Percentiles rank a stretch among this genome's conserved stretches.
These are phyloP conservation scores for Astrothelium macrocarpum DNA, from an alignment of 495 filamentous ascomycete genomes.

Conservation along the genomic window DNA sequence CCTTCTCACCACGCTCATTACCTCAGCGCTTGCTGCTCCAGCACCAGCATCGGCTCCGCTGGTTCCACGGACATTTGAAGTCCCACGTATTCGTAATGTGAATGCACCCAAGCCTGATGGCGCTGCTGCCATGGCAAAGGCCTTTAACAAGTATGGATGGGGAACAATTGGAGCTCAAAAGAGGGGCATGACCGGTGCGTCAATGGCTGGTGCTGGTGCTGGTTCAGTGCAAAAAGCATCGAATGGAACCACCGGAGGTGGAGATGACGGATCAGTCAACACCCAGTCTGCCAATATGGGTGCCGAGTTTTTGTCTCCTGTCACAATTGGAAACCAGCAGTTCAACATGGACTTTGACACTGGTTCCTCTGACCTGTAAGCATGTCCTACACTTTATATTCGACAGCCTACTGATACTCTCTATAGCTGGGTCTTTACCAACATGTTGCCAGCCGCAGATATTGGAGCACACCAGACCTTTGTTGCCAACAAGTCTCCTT, in stretches of 20 bases:
- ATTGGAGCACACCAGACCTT: constrained; percentile 48
- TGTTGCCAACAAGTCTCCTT: constrained; percentile 51
- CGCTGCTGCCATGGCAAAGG: neutral
- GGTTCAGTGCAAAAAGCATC: neutral
- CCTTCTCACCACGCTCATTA: neutral
- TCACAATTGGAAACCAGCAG: constrained; percentile 62
- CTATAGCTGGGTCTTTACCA: constrained; percentile 67
- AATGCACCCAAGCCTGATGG: neutral
- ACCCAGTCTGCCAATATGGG: neutral
- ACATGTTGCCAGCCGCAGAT: constrained; percentile 40
- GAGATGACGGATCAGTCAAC: neutral
- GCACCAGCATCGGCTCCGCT: neutral
- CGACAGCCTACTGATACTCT: neutral
- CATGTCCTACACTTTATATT: constrained; percentile 24
- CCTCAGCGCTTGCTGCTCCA: neutral
- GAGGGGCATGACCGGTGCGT: neutral
- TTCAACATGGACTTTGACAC: constrained; percentile 75
- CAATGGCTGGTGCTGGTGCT: neutral
- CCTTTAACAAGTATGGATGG: neutral
- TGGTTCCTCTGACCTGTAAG: constrained; percentile 73
- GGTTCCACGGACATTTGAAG: neutral
- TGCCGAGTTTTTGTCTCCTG: constrained; percentile 59
- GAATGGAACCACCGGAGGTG: neutral
- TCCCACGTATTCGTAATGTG: neutral
- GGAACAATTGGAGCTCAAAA: neutral